phyloP scores from a whole-genome alignment of 148 eudicot species.

The Fagopyrum homotropicum region DNA sequence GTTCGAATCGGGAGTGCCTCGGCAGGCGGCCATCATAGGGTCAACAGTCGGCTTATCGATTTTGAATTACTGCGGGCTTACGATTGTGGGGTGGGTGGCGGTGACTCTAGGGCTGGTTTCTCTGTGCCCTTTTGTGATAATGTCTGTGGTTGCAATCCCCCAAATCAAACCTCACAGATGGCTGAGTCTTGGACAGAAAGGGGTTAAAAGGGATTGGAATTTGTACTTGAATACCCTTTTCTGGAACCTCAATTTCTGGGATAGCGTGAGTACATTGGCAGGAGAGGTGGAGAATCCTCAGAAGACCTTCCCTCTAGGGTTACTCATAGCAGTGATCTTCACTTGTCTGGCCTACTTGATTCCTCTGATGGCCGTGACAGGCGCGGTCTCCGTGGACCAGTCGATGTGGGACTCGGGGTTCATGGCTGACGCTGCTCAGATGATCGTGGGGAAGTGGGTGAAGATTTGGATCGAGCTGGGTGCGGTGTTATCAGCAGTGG shows the following conservation, averaged over 20 bases:
- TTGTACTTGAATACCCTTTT: conserved; percentile 46
- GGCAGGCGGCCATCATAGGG: conserved; percentile 26
- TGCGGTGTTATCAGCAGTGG: conserved; percentile 47
- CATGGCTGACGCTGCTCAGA: conserved; percentile 48
- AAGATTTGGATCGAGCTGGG: conserved; percentile 54
- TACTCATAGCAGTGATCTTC: conserved; percentile 35
- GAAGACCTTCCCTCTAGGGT: conserved; percentile 36
- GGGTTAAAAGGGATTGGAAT: conserved; percentile 49
- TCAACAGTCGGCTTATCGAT: conserved; percentile 37
- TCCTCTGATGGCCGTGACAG: conserved; percentile 49
- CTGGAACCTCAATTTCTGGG: conserved; percentile 62
- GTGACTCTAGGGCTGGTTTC: conserved; percentile 41
- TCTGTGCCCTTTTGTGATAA: conserved; percentile 34
- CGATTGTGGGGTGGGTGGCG: conserved; percentile 50
- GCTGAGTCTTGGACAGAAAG: conserved; percentile 43
- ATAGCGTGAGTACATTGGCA: conserved; percentile 47
- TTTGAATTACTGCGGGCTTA: conserved; percentile 42
- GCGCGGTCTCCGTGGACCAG: conserved; percentile 48
- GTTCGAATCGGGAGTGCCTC: conserved; percentile 32
- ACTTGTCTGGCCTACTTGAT: conserved; percentile 49
- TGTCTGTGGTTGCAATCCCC: conserved; percentile 45
- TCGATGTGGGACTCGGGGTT: conserved; percentile 42
- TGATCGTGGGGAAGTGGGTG: conserved; percentile 52
- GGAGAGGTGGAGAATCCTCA: conserved; percentile 53
- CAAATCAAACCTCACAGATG: conserved; percentile 44